Percentiles rank a stretch among this genome's conserved stretches.
These are phyloP conservation scores for Chrysanthemum seticuspe DNA, from an alignment of 129 eudicot genomes.

Conservation along the genomic window DNA sequence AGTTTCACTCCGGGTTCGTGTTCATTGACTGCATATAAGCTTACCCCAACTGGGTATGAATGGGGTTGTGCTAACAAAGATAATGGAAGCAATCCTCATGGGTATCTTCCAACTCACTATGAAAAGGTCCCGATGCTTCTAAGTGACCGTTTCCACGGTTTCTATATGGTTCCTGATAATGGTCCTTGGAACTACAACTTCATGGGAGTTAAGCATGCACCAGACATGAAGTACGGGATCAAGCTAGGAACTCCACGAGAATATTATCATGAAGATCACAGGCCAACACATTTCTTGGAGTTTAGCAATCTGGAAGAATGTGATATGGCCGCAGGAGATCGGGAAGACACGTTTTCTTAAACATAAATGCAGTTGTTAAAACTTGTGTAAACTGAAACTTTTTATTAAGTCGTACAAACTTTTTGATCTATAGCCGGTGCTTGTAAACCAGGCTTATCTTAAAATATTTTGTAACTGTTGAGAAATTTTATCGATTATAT, in stretches of 20 bases:
- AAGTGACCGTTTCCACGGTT: conserved; percentile 97
- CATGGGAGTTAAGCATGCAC: conserved; percentile 96
- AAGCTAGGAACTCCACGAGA: conserved; percentile 94
- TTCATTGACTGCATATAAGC: conserved; percentile 92
- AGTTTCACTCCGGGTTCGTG: conserved; percentile 99
- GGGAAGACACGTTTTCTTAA: conserved; percentile 86
- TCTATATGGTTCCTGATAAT: conserved; percentile 96
- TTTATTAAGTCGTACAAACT: conserved; percentile 12
- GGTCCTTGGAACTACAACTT: conserved; percentile 98
- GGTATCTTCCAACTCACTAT: conserved; percentile 91
- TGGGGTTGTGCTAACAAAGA: conserved; percentile 96
- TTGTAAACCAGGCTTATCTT: neutral
- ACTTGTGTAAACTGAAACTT: conserved; percentile 14
- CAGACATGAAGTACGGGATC: conserved; percentile 84
- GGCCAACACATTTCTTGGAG: conserved; percentile 96
- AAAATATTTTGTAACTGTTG: neutral
- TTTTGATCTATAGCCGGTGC: neutral
- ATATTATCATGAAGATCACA: conserved; percentile 88
- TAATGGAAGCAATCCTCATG: conserved; percentile 87
- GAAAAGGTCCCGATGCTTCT: conserved; percentile 98
- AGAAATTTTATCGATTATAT: neutral
- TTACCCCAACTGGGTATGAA: conserved; percentile 94
- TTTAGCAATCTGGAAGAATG: conserved; percentile 91
- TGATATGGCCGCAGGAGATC: conserved; percentile 75
- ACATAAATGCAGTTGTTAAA: neutral